Percentiles rank a stretch among this genome's conserved stretches.
Evolutionary conservation across 2,329 filamentous ascomycete species (phyloP).

Genomic region (Stemphylium beticola): DNA sequence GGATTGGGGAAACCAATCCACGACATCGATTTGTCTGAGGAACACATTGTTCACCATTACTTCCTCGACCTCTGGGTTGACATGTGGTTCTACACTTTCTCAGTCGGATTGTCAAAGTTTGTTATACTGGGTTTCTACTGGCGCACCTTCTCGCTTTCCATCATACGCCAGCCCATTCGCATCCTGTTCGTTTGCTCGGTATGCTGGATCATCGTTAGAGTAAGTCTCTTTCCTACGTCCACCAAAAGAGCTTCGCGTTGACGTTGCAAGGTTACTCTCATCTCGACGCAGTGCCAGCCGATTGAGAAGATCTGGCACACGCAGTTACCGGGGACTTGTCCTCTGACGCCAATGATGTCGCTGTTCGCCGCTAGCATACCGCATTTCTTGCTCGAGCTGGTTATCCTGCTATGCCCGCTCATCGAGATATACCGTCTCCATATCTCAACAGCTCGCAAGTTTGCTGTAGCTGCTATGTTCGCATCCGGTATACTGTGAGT

Average conservation of each 20-base stretch:
- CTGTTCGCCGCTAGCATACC: slow-evolving; percentile 25
- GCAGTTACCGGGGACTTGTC: slow-evolving; percentile 19
- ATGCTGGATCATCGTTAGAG: slow-evolving; percentile 26
- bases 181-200: slow-evolving; percentile 19
- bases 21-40: slow-evolving; percentile 19
- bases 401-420: slow-evolving; percentile 28
- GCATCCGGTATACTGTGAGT: slow-evolving; percentile 19
- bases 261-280: slow-evolving; percentile 19
- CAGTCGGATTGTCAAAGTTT: slow-evolving; percentile 31
- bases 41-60: slow-evolving; percentile 25
- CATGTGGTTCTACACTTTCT: slow-evolving; percentile 36
- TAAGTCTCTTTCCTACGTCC: slow-evolving; percentile 1
- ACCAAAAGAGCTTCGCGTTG: too few relatives aligned
- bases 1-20: slow-evolving; percentile 25
- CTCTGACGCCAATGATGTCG: slow-evolving; percentile 27
- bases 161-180: slow-evolving; percentile 27
- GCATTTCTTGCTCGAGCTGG: slow-evolving; percentile 32
- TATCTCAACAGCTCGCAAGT: slow-evolving; percentile 19
- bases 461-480: slow-evolving; percentile 31
- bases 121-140: slow-evolving; percentile 33
- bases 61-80: slow-evolving; percentile 29
- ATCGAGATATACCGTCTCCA: slow-evolving; percentile 27
- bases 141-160: slow-evolving; percentile 26
- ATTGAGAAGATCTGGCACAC: slow-evolving; percentile 29
- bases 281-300: slow-evolving; percentile 26